Conservation (phyloP, 305 asterid species). For the Fraxinus angustifolia region DNA sequence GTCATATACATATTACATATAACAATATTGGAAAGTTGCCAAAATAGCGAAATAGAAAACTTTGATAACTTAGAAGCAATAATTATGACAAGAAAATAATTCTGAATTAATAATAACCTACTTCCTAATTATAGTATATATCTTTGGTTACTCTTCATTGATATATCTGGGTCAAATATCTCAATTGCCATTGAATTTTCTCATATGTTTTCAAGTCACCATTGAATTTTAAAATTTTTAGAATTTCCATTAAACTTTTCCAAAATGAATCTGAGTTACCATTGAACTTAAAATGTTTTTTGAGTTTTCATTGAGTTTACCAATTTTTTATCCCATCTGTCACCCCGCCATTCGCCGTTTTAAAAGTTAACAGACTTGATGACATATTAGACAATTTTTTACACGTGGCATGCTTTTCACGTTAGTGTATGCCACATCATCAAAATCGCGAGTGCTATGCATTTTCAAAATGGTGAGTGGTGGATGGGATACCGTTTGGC, state of each 20-base stretch:
- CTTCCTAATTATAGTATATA: not conserved
- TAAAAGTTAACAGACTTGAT: not conserved
- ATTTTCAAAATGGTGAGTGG: not conserved
- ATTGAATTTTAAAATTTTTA: no score
- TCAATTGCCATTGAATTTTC: not conserved
- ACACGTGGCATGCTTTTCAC: not conserved
- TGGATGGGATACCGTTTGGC: not conserved
- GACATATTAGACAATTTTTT: no score
- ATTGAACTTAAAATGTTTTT: not conserved
- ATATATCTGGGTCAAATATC: not conserved
- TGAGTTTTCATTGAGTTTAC: not conserved
- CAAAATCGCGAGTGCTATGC: not conserved
- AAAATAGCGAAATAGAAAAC: not conserved
- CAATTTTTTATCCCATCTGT: not conserved
- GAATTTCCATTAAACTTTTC: not conserved
- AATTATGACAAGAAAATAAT: no score
- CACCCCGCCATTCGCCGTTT: not conserved
- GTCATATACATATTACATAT: not conserved
- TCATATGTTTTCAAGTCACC: not conserved
- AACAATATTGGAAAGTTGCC: not conserved
- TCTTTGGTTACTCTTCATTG: not conserved
- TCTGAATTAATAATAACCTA: not conserved
- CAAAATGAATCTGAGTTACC: not conserved
- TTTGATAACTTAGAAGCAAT: not conserved
- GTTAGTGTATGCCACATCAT: not conserved